Conservation (phyloP, 768 basidiomycete species). For the Naganishia randhawae region DNA sequence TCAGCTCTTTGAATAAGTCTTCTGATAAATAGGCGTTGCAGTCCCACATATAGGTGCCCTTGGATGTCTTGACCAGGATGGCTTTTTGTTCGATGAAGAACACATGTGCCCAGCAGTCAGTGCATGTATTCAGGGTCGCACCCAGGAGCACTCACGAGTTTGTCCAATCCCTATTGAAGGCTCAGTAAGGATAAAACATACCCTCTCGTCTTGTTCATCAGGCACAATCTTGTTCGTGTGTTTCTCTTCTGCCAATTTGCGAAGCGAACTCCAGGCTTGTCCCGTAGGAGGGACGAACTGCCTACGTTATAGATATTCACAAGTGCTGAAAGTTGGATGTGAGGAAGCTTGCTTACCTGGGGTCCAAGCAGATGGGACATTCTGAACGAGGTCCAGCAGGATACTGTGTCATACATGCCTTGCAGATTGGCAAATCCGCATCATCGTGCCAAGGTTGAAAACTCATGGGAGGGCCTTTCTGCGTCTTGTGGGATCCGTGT, state of each 20-base stretch:
- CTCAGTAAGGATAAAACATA: conserved; percentile 38
- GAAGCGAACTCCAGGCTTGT: conserved; percentile 43
- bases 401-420: conserved; percentile 48
- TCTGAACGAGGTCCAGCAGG: conserved; percentile 18
- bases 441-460: conserved; percentile 30
- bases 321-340: not conserved
- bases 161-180: conserved; percentile 47
- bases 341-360: not conserved
- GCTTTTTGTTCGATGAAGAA: conserved; percentile 31
- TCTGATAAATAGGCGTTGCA: conserved; percentile 43
- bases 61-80: conserved; percentile 41
- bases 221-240: conserved; percentile 34
- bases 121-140: not conserved
- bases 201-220: conserved; percentile 42
- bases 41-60: conserved; percentile 49
- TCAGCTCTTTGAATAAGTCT: conserved; percentile 33
- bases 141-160: conserved; percentile 36
- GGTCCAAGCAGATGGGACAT: conserved; percentile 32
- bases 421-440: conserved; percentile 42
- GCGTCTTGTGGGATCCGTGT: too few relatives aligned
- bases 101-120: too few relatives aligned
- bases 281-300: conserved; percentile 43
- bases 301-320: conserved; percentile 29
- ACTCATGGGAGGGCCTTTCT: too few relatives aligned
- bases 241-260: conserved; percentile 29